phyloP scores from a whole-genome alignment of 768 basidiomycete species.

The Suillus placidus region DNA sequence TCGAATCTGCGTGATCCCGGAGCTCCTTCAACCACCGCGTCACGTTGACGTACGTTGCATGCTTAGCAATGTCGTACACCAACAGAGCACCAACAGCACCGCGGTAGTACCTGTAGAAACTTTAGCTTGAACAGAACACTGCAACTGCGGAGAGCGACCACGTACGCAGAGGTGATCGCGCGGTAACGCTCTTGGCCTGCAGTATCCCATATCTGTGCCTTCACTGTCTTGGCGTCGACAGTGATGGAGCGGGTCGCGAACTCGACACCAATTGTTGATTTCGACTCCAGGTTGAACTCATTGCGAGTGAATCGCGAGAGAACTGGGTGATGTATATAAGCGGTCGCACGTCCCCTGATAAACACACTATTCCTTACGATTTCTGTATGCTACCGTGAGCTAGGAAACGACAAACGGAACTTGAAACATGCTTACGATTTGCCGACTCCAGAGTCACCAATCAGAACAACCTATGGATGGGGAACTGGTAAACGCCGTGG shows the following conservation, averaged over 20 bases:
- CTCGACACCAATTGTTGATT: slow-evolving; percentile 99
- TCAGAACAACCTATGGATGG: slow-evolving; percentile 84
- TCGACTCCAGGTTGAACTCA: slow-evolving; percentile 98
- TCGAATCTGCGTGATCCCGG: slow-evolving; percentile 91
- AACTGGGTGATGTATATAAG: slow-evolving; percentile 53
- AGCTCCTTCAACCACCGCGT: slow-evolving; percentile 97
- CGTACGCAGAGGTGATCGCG: slow-evolving; percentile 94
- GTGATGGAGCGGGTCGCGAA: slow-evolving; percentile 95
- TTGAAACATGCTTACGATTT: slow-evolving; percentile 81
- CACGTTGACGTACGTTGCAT: slow-evolving; percentile 92
- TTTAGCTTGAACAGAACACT: neutral
- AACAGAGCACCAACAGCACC: slow-evolving; percentile 93
- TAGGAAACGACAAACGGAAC: slow-evolving; percentile 7
- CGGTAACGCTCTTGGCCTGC: slow-evolving; percentile 98
- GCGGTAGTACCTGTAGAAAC: slow-evolving; percentile 80
- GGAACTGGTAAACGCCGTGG: slow-evolving; percentile 6
- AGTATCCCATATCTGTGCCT: slow-evolving; percentile 99
- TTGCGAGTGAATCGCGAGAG: slow-evolving; percentile 99
- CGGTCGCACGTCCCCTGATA: neutral
- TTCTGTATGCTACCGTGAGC: slow-evolving; percentile 25
- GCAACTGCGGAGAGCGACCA: slow-evolving; percentile 13
- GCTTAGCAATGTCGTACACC: slow-evolving; percentile 94
- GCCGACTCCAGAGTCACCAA: slow-evolving; percentile 98
- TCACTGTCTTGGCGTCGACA: slow-evolving; percentile 96
- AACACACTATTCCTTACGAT: slow-evolving; percentile 31